These are phyloP conservation scores for Fonsecaea pedrosoi DNA, from an alignment of 2,329 filamentous ascomycete genomes.

Conservation along the genomic window DNA sequence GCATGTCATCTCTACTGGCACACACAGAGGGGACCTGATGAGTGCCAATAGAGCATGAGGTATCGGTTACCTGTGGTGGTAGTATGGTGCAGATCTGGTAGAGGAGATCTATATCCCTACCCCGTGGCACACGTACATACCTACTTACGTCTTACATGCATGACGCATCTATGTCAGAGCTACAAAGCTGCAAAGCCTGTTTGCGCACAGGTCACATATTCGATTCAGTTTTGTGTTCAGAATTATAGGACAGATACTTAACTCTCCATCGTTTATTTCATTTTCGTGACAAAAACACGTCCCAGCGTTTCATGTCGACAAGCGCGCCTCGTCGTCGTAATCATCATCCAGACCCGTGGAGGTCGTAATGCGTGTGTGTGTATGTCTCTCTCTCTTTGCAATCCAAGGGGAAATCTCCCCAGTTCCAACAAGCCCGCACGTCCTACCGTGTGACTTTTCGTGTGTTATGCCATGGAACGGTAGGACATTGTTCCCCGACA, in stretches of 20 bases:
- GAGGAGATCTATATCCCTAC: background rate
- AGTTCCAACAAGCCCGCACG: too few species aligned
- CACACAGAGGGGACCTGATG: background rate
- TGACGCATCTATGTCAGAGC: background rate
- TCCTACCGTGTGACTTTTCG: too few species aligned
- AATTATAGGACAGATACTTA: background rate
- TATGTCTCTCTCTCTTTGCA: too few species aligned
- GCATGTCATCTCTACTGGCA: background rate
- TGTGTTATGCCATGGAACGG: too few species aligned
- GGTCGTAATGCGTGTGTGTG: too few species aligned
- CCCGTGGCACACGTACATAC: background rate
- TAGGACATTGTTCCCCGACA: background rate
- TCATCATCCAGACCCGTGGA: too few species aligned
- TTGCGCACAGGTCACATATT: background rate
- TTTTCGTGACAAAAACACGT: background rate
- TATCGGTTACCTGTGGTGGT: background rate
- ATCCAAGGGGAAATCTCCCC: too few species aligned
- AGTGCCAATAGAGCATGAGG: background rate
- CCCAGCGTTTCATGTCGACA: background rate
- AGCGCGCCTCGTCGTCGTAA: too few species aligned
- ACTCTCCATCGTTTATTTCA: background rate
- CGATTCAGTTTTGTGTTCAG: background rate
- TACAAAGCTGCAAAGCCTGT: background rate
- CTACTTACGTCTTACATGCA: too few species aligned
- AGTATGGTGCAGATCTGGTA: background rate